Evolutionary conservation across 345 rosid species (phyloP), one percentile per base, ranked within the genome.

Genomic region (Firmiana major): DNA sequence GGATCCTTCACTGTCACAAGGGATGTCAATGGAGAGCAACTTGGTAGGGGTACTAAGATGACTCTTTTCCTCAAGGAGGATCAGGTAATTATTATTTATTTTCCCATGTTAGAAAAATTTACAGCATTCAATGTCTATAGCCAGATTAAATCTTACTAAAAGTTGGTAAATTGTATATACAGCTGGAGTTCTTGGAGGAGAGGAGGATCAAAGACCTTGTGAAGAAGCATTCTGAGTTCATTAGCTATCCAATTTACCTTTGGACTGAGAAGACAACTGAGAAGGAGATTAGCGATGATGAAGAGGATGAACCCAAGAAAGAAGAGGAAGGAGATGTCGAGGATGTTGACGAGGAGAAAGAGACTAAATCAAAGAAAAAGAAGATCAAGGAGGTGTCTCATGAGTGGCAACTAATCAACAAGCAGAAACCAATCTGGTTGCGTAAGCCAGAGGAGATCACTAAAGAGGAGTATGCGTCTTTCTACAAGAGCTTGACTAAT

Each of bases 231-330:
- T 94, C 97, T 4, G 98, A 94, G 82, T 94, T 94, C 83, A 94
- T 94, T 73, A 94, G 98, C 63, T 94, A 94, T 51, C 97, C 97
- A 0, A 94, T 94, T 17, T 90, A 89, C 78, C 85, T 94, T 0
- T 94, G 97, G 98, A 83, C 93, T 0, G 97, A 94, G 91, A 93
- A 93, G 38, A 93, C 98, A 48, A 89, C 90, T 0, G 97, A 94
- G 88, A 94, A 94, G 68, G 97, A 94, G 79, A 88, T 94, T 7
- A 91, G 92, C 63, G 98, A 94, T 0, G 97, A 92, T 6, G 98
- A 94, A 59, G 98, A 92, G 0, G 97, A 93, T 7, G 97, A 90
- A 12, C 83, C 92, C 40, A 75, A 84, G 65, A 88, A 88, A 84
- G 93, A 90, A 42, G 90, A 87, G 71, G 98, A 92, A 82, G 96